Conservation (phyloP, 805 yeast species). For the Saturnispora sanitii region DNA sequence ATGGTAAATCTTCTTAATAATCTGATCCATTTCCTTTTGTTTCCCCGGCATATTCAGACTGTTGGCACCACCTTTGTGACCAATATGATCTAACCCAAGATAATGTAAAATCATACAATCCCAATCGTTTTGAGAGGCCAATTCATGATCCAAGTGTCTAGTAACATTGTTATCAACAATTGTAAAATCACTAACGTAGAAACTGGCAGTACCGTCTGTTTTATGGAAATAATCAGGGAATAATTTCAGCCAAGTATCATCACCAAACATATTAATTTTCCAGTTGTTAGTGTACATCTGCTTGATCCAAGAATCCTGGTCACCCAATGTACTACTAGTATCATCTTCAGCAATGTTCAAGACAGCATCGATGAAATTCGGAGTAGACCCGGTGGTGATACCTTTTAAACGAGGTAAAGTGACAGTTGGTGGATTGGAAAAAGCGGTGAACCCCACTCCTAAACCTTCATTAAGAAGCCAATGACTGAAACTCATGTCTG, state of each 20-base stretch:
- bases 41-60: slow-evolving; percentile 75
- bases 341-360: slow-evolving; percentile 89
- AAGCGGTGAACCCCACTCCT: slow-evolving; percentile 86
- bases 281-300: slow-evolving; percentile 43
- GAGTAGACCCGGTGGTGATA: slow-evolving; percentile 88
- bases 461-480: slow-evolving; percentile 48
- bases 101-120: slow-evolving; percentile 84
- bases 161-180: slow-evolving; percentile 93
- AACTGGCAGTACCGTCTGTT: slow-evolving; percentile 83
- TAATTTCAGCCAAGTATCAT: slow-evolving; percentile 93
- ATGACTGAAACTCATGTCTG: slow-evolving; percentile 64
- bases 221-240: slow-evolving; percentile 63
- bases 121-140: slow-evolving; percentile 46
- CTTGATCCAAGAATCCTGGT: slow-evolving; percentile 79
- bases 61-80: slow-evolving; percentile 90
- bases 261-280: slow-evolving; percentile 80
- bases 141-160: slow-evolving; percentile 61
- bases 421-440: slow-evolving; percentile 92
- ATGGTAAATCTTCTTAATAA: slow-evolving; percentile 44
- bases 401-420: slow-evolving; percentile 92
- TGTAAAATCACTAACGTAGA: slow-evolving; percentile 89
- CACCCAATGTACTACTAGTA: slow-evolving; percentile 50
- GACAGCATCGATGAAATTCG: slow-evolving; percentile 89
- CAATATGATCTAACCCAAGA: slow-evolving; percentile 92
- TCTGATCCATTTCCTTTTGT: slow-evolving; percentile 76